Evolutionary conservation across 1,284 basidiomycete species (phyloP), one percentile per base, ranked within the genome.

Genomic region (Cronartium quercuum): DNA sequence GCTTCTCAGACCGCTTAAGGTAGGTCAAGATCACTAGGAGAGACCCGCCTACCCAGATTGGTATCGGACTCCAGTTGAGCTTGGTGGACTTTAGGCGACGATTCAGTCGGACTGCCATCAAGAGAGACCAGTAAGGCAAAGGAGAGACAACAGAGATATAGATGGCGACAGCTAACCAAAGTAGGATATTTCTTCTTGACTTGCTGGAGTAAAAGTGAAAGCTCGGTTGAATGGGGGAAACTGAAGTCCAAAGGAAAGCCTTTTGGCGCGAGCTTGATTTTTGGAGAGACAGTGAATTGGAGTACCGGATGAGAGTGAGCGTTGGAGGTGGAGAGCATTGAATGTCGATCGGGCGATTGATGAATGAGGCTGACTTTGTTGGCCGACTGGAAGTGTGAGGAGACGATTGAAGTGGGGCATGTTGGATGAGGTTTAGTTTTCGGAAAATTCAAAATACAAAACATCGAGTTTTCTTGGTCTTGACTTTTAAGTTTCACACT

Each of bases 11-110:
- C 68, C 78, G 76, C 69, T 80, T 81, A 78, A 79, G 78, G 66
- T 78, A 76, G 29, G 76, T 77, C 34, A 96, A 85, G 63, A 87
- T 88, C 76, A 94, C 87, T 60, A 96, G 88, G 34, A 95, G 86
- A 37, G 94, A 86, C 1, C 91, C 93, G 51, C 94, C 94, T 41
- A 96, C 89, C 15, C 92, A 91, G 76, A 97, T 84, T 15, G 95
- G 95, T 60, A 98, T 87, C 9, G 95, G 94, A 79, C 94, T 94
- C 95, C 95, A 98, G 29, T 62, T 41, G 18, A 41, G 29, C 40
- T 68, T 68, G 6, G 51, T 57, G 18, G 41, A 62, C 47, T 68
- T 62, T 62, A 62, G 40, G 15, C 44, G 38, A 41, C n/a, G 15
- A 24, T n/a, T 62, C 58, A 62, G 41, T 41, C 66, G 66, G 29